These are phyloP conservation scores for Chytriomyces sp. DNA, from an alignment of 192 early-diverging fungal genomes.

Conservation along the genomic window DNA sequence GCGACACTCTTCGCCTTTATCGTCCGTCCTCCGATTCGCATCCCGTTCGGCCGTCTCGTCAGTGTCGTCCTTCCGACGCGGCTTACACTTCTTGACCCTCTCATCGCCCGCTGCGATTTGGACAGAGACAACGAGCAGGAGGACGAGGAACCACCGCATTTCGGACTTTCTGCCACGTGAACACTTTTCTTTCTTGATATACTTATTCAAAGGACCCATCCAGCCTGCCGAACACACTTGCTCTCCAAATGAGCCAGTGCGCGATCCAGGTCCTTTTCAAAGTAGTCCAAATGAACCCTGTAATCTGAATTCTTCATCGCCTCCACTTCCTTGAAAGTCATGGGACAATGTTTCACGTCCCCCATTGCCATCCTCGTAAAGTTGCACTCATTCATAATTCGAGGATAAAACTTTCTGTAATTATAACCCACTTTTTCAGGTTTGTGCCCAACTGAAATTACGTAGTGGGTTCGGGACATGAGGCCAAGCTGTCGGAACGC, in stretches of 20 bases:
- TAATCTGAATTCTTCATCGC: conserved; percentile 28
- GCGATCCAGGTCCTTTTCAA: conserved; percentile 5
- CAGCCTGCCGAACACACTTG: neutral
- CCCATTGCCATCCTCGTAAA: conserved; percentile 19
- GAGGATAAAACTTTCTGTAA: conserved; percentile 14
- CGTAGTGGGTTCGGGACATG: conserved; percentile 10
- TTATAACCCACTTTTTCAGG: conserved; percentile 6
- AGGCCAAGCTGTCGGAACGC: conserved; percentile 16
- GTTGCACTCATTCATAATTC: conserved; percentile 7
- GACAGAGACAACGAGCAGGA: neutral
- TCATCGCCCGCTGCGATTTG: neutral
- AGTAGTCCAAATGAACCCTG: conserved; percentile 6
- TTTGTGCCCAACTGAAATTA: conserved; percentile 17
- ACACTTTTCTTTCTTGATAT: too few relatives aligned
- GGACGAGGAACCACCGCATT: too few relatives aligned
- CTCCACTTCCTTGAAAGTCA: conserved; percentile 17
- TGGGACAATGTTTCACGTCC: neutral
- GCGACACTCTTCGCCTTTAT: neutral
- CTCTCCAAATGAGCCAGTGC: neutral
- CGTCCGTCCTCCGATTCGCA: too few relatives aligned
- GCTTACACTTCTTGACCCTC: conserved; percentile 25
- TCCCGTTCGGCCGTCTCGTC: neutral
- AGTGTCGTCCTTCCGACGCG: conserved; percentile 1
- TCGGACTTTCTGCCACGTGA: too few relatives aligned
- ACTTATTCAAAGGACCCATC: conserved; percentile 17